Evolutionary conservation across 2,329 filamentous ascomycete genomes (phyloP).

Genomic region (Aspergillus sp.): DNA sequence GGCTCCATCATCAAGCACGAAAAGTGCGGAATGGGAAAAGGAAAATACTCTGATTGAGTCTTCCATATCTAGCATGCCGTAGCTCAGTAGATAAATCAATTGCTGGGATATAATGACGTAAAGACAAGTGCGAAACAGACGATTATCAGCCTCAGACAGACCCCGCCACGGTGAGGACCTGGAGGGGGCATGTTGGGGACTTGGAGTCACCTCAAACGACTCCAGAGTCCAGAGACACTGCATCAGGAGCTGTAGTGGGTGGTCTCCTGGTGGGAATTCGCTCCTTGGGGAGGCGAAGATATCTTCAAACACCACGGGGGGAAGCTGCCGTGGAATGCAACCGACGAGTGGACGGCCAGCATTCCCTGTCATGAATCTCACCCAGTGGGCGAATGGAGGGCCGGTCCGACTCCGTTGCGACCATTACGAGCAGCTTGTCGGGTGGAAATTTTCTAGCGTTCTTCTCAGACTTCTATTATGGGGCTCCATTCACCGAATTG

Average conservation of each 20-base stretch:
- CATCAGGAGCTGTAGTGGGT: too few relatives aligned
- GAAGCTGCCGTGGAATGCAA: neutral
- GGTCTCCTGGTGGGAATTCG: too few relatives aligned
- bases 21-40: neutral
- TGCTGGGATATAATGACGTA: constrained; percentile 13
- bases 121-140: neutral
- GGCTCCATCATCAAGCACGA: neutral
- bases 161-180: too few relatives aligned
- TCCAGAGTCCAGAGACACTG: neutral
- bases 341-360: neutral
- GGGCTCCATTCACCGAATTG: constrained; percentile 11
- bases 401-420: neutral
- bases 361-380: constrained; percentile 9
- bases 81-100: neutral
- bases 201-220: too few relatives aligned
- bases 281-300: neutral
- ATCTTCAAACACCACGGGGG: constrained; percentile 10
- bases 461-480: constrained; percentile 21
- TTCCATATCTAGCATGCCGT: neutral
- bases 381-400: constrained; percentile 1
- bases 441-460: constrained; percentile 22
- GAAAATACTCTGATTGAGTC: neutral
- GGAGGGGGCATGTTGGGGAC: too few relatives aligned
- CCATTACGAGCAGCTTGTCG: constrained; percentile 8
- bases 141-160: constrained; percentile 11